Conservation (phyloP, 805 yeast species). For the Groenewaldozyma salmanticensis region DNA sequence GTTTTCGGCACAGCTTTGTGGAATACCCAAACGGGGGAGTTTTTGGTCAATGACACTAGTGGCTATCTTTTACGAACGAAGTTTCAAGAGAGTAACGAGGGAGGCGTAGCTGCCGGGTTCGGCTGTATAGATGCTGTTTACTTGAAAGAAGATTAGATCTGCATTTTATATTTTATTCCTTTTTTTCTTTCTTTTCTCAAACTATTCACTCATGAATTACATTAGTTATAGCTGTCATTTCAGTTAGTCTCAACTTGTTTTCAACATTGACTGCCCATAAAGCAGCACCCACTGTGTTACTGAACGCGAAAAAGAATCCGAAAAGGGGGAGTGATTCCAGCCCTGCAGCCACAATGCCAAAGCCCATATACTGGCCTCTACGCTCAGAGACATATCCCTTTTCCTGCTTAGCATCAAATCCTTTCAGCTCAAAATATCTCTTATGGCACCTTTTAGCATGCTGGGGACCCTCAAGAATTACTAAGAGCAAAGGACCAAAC, state of each 20-base stretch:
- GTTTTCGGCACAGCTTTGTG: conserved; percentile 77
- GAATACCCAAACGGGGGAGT: conserved; percentile 49
- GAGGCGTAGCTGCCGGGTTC: conserved; percentile 98
- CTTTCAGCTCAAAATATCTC: conserved; percentile 50
- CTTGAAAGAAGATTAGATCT: conserved; percentile 23
- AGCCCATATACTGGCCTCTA: conserved; percentile 25
- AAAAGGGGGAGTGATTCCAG: conserved; percentile 28
- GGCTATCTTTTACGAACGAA: conserved; percentile 89
- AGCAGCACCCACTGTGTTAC: conserved; percentile 30
- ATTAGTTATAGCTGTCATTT: too few relatives aligned
- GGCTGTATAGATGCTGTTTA: conserved; percentile 89
- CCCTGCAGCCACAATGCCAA: conserved; percentile 28
- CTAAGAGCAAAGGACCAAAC: conserved; percentile 46
- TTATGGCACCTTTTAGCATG: conserved; percentile 44
- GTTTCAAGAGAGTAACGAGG: conserved; percentile 81
- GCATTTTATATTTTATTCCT: background rate
- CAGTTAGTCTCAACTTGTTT: conserved; percentile 4
- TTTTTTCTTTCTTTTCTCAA: background rate
- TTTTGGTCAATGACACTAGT: conserved; percentile 54
- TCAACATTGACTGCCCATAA: conserved; percentile 30
- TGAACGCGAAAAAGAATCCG: conserved; percentile 28
- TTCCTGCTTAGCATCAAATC: conserved; percentile 35
- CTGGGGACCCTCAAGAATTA: conserved; percentile 43
- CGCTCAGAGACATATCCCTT: conserved; percentile 22
- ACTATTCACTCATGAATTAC: background rate